Conservation (phyloP, 2,329 filamentous ascomycete genomes). For the Diaporthe aspalathi region DNA sequence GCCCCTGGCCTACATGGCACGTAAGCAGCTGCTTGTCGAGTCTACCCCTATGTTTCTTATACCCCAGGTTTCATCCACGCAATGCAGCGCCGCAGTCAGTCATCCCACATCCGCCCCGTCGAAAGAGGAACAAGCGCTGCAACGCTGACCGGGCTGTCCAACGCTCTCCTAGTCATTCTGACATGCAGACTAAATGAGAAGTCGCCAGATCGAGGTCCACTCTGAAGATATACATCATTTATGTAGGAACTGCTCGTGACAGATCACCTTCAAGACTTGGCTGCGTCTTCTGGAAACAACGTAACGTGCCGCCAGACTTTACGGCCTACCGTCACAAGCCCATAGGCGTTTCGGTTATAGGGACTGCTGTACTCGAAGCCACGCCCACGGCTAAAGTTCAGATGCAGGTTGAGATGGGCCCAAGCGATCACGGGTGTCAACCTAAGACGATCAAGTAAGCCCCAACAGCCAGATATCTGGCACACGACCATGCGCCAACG, state of each 20-base stretch:
- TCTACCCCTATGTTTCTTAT: slow-evolving; percentile 26
- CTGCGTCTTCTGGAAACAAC: slow-evolving; percentile 5
- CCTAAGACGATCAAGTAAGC: not conserved
- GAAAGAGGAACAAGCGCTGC: slow-evolving; percentile 23
- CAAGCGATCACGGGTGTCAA: too few relatives aligned
- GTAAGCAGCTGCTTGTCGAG: slow-evolving; percentile 3
- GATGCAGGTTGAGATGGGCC: not conserved
- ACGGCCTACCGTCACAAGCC: not conserved
- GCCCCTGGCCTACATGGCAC: not conserved
- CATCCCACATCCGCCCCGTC: slow-evolving; percentile 6
- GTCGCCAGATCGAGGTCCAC: slow-evolving; percentile 4
- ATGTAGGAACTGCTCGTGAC: not conserved
- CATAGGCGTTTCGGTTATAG: not conserved
- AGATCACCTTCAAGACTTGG: not conserved
- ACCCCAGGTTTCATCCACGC: slow-evolving; percentile 28
- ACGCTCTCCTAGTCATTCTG: not conserved
- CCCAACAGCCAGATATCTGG: not conserved
- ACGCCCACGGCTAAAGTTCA: not conserved
- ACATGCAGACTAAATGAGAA: not conserved
- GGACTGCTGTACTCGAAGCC: not conserved
- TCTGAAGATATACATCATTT: not conserved
- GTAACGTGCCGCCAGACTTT: not conserved
- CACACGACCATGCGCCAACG: not conserved
- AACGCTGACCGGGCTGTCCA: not conserved
- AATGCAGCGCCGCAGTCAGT: slow-evolving; percentile 15